phyloP scores from a whole-genome alignment of 108 stramenopile genomes.

The Nannochloropsis salina region DNA sequence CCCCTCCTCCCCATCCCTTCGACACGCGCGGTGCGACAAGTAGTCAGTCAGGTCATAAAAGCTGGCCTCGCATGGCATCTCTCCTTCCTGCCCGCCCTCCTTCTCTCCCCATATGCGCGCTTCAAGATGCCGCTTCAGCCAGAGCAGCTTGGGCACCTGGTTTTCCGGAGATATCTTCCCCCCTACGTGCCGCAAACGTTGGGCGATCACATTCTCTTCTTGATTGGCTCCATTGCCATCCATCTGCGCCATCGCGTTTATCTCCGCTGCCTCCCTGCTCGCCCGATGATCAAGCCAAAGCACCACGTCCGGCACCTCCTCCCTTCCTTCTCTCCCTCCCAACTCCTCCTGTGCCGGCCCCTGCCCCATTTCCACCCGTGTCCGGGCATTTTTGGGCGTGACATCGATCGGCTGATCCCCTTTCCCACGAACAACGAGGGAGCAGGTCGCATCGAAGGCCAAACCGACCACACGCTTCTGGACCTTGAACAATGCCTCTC shows the following conservation, averaged over 20 bases:
- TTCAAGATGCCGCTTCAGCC: slow-evolving; percentile 21
- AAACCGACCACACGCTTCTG: slow-evolving; percentile 8
- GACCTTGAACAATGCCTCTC: not conserved
- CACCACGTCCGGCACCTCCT: slow-evolving; percentile 23
- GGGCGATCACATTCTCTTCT: not conserved
- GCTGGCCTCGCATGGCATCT: not conserved
- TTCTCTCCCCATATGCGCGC: not conserved
- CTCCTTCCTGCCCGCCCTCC: not conserved
- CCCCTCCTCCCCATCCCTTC: not conserved
- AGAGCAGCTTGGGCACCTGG: slow-evolving; percentile 34
- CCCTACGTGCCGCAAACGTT: slow-evolving; percentile 22
- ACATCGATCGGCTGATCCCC: slow-evolving; percentile 24
- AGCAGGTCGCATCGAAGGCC: slow-evolving; percentile 38
- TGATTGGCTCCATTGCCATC: not conserved
- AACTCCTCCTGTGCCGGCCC: not conserved
- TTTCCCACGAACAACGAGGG: slow-evolving; percentile 30
- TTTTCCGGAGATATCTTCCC: slow-evolving; percentile 35
- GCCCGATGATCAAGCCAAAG: slow-evolving; percentile 43
- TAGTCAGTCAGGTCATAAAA: slow-evolving; percentile 33
- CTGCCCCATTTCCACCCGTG: too few relatives aligned
- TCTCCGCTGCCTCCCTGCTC: slow-evolving; percentile 20
- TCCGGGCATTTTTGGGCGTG: not conserved
- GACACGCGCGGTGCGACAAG: slow-evolving; percentile 26
- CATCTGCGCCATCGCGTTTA: slow-evolving; percentile 16
- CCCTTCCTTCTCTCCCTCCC: not conserved